These are phyloP conservation scores for Lagenaria siceraria DNA, from an alignment of 306 rosid genomes.

Conservation along the genomic window DNA sequence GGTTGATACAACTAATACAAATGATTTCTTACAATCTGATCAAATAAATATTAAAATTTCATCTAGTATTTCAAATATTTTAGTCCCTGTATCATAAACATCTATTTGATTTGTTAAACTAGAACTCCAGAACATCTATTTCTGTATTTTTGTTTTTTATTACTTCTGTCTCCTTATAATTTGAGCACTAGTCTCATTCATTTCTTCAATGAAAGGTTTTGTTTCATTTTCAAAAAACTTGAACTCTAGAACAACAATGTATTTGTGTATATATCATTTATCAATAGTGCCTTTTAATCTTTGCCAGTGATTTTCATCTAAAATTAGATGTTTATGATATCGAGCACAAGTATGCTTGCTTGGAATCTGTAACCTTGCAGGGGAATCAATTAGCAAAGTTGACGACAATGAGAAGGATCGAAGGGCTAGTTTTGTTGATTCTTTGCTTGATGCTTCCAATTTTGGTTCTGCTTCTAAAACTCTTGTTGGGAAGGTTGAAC, in stretches of 20 bases:
- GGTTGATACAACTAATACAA: neutral
- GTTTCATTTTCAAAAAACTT: no score
- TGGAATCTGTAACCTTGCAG: slow-evolving; percentile 29
- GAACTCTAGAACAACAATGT: neutral
- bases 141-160: neutral
- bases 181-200: no score
- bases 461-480: slow-evolving; percentile 29
- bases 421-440: slow-evolving; percentile 71
- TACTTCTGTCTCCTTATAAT: no score
- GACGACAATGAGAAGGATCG: slow-evolving; percentile 71
- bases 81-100: neutral
- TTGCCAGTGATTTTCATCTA: neutral
- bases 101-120: neutral
- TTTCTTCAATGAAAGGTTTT: no score
- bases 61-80: neutral
- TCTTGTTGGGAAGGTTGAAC: slow-evolving; percentile 21
- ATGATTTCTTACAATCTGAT: neutral
- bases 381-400: slow-evolving; percentile 43
- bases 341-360: neutral
- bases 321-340: neutral
- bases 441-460: slow-evolving; percentile 44
- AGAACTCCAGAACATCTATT: neutral
- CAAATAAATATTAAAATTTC: neutral
- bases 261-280: neutral
- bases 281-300: neutral